Evolutionary conservation across 2,329 filamentous ascomycete genomes (phyloP), one percentile per base, ranked within the genome.

Genomic region (Colletotrichum aenigma): DNA sequence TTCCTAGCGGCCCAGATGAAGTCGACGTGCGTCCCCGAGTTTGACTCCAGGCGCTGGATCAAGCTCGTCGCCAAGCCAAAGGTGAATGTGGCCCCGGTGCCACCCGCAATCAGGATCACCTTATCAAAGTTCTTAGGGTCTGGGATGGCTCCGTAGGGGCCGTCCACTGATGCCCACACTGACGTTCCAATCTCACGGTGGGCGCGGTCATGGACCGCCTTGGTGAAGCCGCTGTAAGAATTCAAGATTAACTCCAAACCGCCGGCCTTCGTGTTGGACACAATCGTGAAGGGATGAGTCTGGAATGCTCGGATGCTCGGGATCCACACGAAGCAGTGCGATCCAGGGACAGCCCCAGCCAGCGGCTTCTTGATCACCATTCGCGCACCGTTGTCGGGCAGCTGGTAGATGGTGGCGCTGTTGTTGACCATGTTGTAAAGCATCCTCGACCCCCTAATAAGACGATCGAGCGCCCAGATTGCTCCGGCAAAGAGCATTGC

Each of bases 251-350:
- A 86, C 79, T 91, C 88, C 34, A 89, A 74, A 2, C 80, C 83
- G 2, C 78, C 79, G 0, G 86, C 58, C 28, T 21, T 83, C 6
- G 84, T 81, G 7, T 84, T 86, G 4, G 83, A 81, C 34, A 89
- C 87, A 52, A 91, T 88, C 0, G 89, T 91, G 74, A 91, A 91
- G 0, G 90, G 90, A 76, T 92, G 90, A 1, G 84, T 89, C 78
- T 92, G 87, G 21, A 88, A 83, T 2, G 82, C 74, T n/a, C 89
- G 86, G 43, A 92, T 85, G 3, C 83, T 81, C 0, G 90, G 90
- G 7, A 92, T 86, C 88, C 89, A 91, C 30, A 92, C 79, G 70
- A 90, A 91, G 75, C 88, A 89, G 77, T 92, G 89, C 1, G 74
- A 71, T 34, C 79, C 80, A 0, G 79, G 65, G 6, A 21, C 66